These are phyloP conservation scores for Collybiopsis confluens DNA, from an alignment of 768 basidiomycete species.

Conservation along the genomic window DNA sequence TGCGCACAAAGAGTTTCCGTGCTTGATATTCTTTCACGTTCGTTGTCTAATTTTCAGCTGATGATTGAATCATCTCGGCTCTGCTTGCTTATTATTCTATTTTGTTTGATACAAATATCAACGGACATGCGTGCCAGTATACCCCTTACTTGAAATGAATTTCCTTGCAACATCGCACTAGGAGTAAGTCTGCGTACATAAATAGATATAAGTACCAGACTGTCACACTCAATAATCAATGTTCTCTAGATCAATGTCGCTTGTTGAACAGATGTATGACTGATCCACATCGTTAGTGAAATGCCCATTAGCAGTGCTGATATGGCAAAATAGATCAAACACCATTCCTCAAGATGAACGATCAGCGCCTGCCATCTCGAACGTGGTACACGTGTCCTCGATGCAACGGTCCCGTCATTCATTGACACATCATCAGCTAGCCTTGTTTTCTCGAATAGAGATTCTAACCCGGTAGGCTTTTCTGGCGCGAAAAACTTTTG, in stretches of 20 bases:
- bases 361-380: not conserved
- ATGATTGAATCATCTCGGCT: not conserved
- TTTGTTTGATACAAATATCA: slow-evolving; percentile 3
- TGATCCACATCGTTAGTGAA: slow-evolving; percentile 20
- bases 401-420: slow-evolving; percentile 11
- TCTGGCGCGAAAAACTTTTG: slow-evolving; percentile 78
- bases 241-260: not conserved
- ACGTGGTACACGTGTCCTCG: not conserved
- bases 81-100: not conserved
- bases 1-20: not conserved
- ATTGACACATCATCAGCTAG: slow-evolving; percentile 43
- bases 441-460: slow-evolving; percentile 58
- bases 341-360: slow-evolving; percentile 28
- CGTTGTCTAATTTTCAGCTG: not conserved
- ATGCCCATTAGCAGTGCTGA: slow-evolving; percentile 24
- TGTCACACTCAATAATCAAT: not conserved
- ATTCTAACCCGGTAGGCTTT: slow-evolving; percentile 72
- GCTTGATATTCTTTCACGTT: not conserved
- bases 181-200: slow-evolving; percentile 4
- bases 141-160: not conserved
- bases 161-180: too few species aligned
- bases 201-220: too few species aligned
- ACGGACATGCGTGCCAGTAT: not conserved
- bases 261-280: not conserved
- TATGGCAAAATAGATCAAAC: slow-evolving; percentile 28